Evolutionary conservation across 768 basidiomycete genomes (phyloP).

Genomic region (Naematelia encephala): DNA sequence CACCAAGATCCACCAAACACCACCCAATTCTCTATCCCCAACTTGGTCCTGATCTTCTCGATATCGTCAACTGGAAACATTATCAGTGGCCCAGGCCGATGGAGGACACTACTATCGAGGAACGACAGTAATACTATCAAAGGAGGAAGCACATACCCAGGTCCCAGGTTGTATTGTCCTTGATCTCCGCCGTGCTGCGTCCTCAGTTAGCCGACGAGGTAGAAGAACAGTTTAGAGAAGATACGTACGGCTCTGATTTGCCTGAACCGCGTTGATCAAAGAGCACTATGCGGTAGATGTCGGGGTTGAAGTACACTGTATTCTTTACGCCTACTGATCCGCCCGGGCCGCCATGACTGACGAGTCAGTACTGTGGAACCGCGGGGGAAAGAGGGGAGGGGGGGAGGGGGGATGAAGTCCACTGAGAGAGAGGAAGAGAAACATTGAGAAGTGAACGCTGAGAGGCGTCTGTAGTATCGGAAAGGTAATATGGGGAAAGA

Average conservation of each 20-base stretch:
- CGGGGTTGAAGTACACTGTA: constrained; percentile 75
- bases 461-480: background rate
- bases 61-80: constrained; percentile 75
- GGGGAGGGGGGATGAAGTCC: no score
- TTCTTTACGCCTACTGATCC: constrained; percentile 69
- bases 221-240: background rate
- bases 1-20: constrained; percentile 94
- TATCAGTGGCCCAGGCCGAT: no score
- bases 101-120: no score
- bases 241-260: constrained; percentile 72
- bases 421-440: no score
- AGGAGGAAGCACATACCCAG: constrained; percentile 49
- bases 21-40: constrained; percentile 81
- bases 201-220: constrained; percentile 7
- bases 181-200: constrained; percentile 64
- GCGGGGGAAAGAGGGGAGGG: no score
- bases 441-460: background rate
- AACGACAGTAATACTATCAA: background rate
- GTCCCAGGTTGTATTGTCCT: constrained; percentile 92
- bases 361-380: no score
- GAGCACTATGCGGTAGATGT: constrained; percentile 74
- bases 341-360: constrained; percentile 54
- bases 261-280: constrained; percentile 89
- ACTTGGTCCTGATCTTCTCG: constrained; percentile 71
- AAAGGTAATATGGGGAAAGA: background rate